Evolutionary conservation across 1,139 yeast species (phyloP).

Genomic region (Debaryomyces subglobosus): DNA sequence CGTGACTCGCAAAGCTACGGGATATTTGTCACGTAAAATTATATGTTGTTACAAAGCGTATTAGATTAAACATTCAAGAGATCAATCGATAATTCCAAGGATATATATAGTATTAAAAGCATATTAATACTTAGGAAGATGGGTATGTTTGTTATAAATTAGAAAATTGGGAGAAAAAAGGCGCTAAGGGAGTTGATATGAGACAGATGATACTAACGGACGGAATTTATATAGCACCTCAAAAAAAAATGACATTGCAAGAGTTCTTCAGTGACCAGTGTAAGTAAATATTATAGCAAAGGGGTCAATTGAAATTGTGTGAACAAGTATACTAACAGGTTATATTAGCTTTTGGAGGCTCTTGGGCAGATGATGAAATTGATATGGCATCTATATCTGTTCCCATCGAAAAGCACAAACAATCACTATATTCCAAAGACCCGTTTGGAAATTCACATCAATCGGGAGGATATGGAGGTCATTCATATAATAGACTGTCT

Average conservation of each 20-base stretch:
- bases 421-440: constrained; percentile 12
- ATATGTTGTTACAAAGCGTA: not conserved
- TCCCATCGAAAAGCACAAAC: constrained; percentile 44
- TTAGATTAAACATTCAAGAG: not conserved
- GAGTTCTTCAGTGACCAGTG: constrained; percentile 57
- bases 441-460: constrained; percentile 11
- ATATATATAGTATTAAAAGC: constrained; percentile 1
- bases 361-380: constrained; percentile 80
- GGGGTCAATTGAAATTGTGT: not conserved
- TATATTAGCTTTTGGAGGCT: constrained; percentile 50
- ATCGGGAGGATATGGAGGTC: constrained; percentile 11
- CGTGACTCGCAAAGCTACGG: constrained; percentile 9
- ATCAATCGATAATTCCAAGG: constrained; percentile 7
- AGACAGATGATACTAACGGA: constrained; percentile 16
- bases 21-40: constrained; percentile 8
- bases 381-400: constrained; percentile 68
- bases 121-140: constrained; percentile 2
- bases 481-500: not conserved
- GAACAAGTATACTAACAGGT: constrained; percentile 22
- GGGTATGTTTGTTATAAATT: constrained; percentile 6
- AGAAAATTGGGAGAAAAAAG: not conserved
- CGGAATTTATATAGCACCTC: constrained; percentile 25
- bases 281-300: constrained; percentile 31
- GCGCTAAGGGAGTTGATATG: not conserved
- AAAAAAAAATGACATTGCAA: constrained; percentile 54